Base-by-base conservation (phyloP, 148 eudicot species). In the Silene uniflora region DNA sequence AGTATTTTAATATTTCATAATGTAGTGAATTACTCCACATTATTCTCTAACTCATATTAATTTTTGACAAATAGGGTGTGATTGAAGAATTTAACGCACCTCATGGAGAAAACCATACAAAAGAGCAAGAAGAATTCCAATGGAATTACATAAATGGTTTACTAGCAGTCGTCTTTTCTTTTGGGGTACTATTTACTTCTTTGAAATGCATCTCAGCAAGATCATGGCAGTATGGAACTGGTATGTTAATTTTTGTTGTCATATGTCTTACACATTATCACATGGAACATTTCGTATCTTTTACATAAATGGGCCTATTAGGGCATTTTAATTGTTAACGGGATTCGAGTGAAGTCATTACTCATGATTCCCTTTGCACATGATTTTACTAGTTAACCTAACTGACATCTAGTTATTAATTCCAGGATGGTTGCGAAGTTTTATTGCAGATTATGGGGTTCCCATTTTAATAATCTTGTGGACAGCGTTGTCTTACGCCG, bases 391-490 rank as follows among this genome's bases (percentile, higher is more conserved):
- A 11, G 56, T 5, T 52, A 16, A 52, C 5, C 56, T 52, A 62
- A 62, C 29, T 0, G 1, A 19, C 29, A 62, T 22, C 14, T 23
- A 62, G 2, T 62, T 66, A 24, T 19, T 6, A 24, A 62, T 63
- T 69, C 32, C 84, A 93, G 98, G 91, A 19, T 85, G 86, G 88
- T 46, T 93, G 39, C 78, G 97, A 76, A 84, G 93, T 73, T 84
- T 87, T 21, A 85, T 87, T 69, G 98, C 98, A 73, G 97, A 91
- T 82, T 93, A 91, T 76, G 98, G 98, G 23, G 97, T 93, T 77
- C 97, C 97, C 18, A 74, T 91, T 35, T 82, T 90, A 86, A 87
- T 91, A 1, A 75, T 93, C 23, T 39, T 82, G n/a, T 93, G 98
- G 98, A 89, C 98, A 46, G 82, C 80, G 56, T 10, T 91, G 74